Conservation (phyloP, 1,284 basidiomycete species). For the Hymenochaete sp. region DNA sequence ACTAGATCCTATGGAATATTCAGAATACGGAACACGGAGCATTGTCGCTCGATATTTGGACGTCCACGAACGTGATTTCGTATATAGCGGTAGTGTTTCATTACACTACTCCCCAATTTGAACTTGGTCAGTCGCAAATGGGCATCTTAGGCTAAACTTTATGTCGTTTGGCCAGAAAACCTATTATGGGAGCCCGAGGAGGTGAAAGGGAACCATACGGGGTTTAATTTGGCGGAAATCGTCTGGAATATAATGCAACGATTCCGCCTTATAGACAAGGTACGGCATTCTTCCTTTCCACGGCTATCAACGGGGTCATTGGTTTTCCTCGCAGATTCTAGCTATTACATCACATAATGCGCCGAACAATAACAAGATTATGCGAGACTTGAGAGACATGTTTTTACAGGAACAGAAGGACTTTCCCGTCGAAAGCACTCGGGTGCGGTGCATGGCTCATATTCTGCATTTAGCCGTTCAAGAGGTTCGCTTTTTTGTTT, state of each 20-base stretch:
- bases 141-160: no score
- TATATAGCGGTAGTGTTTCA: constrained; percentile 29
- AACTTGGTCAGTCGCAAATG: neutral
- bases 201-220: constrained; percentile 17
- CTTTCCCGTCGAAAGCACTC: constrained; percentile 2
- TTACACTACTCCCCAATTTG: constrained; percentile 23
- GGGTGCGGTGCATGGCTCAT: constrained; percentile 17
- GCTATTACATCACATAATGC: constrained; percentile 17
- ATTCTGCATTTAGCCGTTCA: constrained; percentile 16
- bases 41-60: constrained; percentile 29
- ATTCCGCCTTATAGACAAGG: constrained; percentile 9
- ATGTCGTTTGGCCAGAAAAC: constrained; percentile 16
- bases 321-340: constrained; percentile 4
- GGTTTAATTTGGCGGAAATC: constrained; percentile 14
- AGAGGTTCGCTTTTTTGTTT: constrained; percentile 6
- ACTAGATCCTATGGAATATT: constrained; percentile 17
- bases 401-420: neutral
- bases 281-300: no score
- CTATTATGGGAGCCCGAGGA: constrained; percentile 18
- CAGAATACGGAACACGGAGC: constrained; percentile 22
- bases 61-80: constrained; percentile 25
- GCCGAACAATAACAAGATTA: constrained; percentile 18
- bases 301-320: no score
- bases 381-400: constrained; percentile 2
- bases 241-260: constrained; percentile 13